Evolutionary conservation across 306 rosid genomes (phyloP), one percentile per base, ranked within the genome.

Genomic region (Begonia peltatifolia): DNA sequence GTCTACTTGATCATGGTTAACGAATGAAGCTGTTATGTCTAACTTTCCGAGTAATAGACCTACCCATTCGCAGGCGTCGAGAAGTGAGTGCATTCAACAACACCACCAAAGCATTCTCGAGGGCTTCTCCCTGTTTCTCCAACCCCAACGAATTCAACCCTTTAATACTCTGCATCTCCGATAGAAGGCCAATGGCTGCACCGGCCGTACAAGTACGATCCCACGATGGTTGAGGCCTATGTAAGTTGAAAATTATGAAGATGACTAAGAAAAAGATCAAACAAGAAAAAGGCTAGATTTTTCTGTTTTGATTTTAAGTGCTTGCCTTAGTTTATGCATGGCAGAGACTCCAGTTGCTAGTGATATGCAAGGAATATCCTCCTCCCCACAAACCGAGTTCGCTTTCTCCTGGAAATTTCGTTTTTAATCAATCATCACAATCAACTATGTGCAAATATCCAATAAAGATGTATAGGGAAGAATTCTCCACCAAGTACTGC

Each of bases 181-280:
- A 76, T 63, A 89, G 90, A 54, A 85, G 73, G 66, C 83, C 81
- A 22, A 66, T 72, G 0, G 87, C 95, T 0, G 97, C 97, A 10
- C 87, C 95, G 0, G 95, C 95, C 0, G 97, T 89, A 57, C 95
- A 89, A 12, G 97, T 89, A 3, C 95, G 95, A 48, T 89, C 97
- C 97, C 95, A 82, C 43, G 95, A 82, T 44, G 97, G 97, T 56
- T 89, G 95, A 58, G 97, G 95, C 75, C 97, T 89, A 74, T 57
- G 47, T 20, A 52, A 13, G 49, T 9, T 48, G 18, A 50, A 13
- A 14, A 23, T 14, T 6, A 12, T 14, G 9, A 10, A 14, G 8
- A 59, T n/a, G 12, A 16, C 11, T 12, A 38, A 16, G 14, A 7
- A 8, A 2, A n/a, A 14, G 58, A 41, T 14, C 38, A 11, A 14